Evolutionary conservation across 768 basidiomycete species (phyloP), one percentile per base, ranked within the genome.

Genomic region (Leccinellum luteum): DNA sequence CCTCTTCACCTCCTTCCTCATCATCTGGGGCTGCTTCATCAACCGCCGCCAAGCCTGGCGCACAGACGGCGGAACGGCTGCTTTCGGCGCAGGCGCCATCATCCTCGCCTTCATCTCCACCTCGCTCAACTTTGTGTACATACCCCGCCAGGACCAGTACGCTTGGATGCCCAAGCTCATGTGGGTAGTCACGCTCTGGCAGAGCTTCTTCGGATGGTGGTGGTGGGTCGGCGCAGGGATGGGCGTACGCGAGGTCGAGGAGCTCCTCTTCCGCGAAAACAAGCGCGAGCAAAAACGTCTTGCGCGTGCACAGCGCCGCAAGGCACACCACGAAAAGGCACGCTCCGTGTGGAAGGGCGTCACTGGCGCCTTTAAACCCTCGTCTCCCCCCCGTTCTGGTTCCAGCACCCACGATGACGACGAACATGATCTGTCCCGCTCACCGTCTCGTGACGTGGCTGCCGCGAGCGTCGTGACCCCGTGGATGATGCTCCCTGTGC

Each of bases 161-260:
- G 77, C 85, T n/a, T 98, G 97, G 97, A 80, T 98, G 56, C 91
- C 93, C 1, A 84, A 87, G 23, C 78, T 98, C 52, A 85, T 93
- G 73, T 95, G 93, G 85, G 87, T 90, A 8, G 85, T 97, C 51
- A 85, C 98, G 12, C 82, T 98, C 19, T 99, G 97, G 97, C 97
- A 99, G 78, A 92, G 85, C 72, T 96, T 95, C 73, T 74, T 97
- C 21, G 94, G 92, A 0, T 98, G 93, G 92, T 98, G 94, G 94
- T 98, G 94, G 94, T 98, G 94, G 94, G 93, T 94, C 14, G 94
- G 94, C n/a, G 85, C 89, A 2, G 90, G 93, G 6, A 92, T 89
- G 79, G 90, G 87, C 9, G 80, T 86, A 3, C 79, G 81, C 28
- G 87, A 89, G 61, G 78, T 91, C 50, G 86, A 90, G 64, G 81